Evolutionary conservation across 108 stramenopile genomes (phyloP).

Genomic region (Conticribra guillardii): DNA sequence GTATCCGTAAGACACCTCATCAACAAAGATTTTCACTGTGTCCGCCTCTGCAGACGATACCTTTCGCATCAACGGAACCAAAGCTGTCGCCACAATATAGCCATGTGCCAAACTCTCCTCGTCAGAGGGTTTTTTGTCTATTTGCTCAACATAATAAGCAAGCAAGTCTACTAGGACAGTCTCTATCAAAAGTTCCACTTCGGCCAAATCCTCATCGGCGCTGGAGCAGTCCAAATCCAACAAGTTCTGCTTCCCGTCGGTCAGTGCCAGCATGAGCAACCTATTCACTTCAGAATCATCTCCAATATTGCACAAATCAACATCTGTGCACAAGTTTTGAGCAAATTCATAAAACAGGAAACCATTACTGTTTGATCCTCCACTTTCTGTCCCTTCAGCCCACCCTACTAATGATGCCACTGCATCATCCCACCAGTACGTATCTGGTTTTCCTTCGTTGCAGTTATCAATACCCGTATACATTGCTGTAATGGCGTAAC

Average conservation of each 20-base stretch:
- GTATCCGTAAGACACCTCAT: too few species aligned
- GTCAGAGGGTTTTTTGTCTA: conserved; percentile 11
- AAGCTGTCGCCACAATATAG: conserved; percentile 28
- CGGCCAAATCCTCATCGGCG: conserved; percentile 2
- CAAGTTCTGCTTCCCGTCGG: conserved; percentile 9
- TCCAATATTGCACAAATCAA: background rate
- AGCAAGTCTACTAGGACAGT: conserved; percentile 34
- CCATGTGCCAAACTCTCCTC: conserved; percentile 18
- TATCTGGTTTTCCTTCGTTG: conserved; percentile 11
- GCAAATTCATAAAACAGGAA: conserved; percentile 20
- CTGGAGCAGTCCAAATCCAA: conserved; percentile 4
- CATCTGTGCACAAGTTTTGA: conserved; percentile 17
- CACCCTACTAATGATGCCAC: conserved; percentile 72
- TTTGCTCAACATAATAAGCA: conserved; percentile 23
- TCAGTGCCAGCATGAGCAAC: conserved; percentile 11
- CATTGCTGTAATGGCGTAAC: conserved; percentile 65
- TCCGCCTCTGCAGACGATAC: too few species aligned
- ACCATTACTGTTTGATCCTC: conserved; percentile 11
- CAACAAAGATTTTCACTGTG: too few species aligned
- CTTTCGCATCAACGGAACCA: conserved; percentile 32
- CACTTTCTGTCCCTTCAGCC: conserved; percentile 53
- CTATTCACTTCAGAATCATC: conserved; percentile 25
- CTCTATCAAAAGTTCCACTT: conserved; percentile 17
- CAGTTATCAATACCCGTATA: conserved; percentile 72
- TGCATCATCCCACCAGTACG: conserved; percentile 65